These are phyloP conservation scores for Saksenaea oblongispora DNA, from an alignment of 371 early-diverging fungal species.

Conservation along the genomic window DNA sequence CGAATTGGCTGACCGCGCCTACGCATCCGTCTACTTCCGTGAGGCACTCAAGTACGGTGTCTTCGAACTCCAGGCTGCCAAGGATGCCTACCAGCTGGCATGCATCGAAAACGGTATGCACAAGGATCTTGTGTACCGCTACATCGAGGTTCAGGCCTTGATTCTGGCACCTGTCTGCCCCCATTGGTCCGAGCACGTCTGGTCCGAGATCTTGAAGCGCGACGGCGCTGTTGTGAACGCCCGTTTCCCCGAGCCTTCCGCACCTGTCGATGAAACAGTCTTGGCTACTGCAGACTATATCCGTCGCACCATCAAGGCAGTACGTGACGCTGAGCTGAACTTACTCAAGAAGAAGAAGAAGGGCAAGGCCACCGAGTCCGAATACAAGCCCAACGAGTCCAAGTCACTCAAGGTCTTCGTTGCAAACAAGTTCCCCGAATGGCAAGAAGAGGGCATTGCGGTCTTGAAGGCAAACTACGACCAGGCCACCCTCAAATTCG, in stretches of 20 bases:
- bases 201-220: conserved; percentile 69
- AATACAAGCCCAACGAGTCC: conserved; percentile 65
- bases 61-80: conserved; percentile 90
- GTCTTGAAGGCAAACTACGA: conserved; percentile 73
- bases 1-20: conserved; percentile 72
- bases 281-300: conserved; percentile 83
- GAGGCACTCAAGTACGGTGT: conserved; percentile 96
- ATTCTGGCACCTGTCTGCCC: conserved; percentile 88
- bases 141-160: conserved; percentile 83
- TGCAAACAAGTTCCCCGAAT: conserved; percentile 86
- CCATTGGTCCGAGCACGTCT: conserved; percentile 94
- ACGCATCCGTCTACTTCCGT: conserved; percentile 85
- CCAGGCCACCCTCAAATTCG: conserved; percentile 59
- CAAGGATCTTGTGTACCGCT: conserved; percentile 76
- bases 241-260: conserved; percentile 68
- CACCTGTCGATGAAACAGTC: conserved; percentile 64
- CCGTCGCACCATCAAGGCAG: conserved; percentile 69
- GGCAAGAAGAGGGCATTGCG: conserved; percentile 85
- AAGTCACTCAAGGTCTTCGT: conserved; percentile 79
- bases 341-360: conserved; percentile 83
- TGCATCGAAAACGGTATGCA: conserved; percentile 80
- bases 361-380: conserved; percentile 54
- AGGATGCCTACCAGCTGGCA: conserved; percentile 90
- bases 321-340: conserved; percentile 84
- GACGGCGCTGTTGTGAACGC: conserved; percentile 71